phyloP scores from a whole-genome alignment of 1,139 yeast genomes.

The Blastobotrys indianensis region DNA sequence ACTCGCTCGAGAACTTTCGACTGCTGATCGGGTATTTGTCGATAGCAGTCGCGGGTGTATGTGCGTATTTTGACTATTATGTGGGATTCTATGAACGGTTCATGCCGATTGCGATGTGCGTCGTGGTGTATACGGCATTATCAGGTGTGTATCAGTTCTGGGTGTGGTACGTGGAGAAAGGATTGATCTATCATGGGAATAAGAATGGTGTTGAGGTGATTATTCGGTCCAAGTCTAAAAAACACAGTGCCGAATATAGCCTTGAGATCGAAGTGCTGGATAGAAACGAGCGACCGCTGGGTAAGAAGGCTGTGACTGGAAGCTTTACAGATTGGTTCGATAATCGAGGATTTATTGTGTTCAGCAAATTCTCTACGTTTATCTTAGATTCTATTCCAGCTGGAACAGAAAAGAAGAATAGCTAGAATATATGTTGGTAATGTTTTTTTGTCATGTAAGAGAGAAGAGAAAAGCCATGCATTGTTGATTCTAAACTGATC shows the following conservation, averaged over 20 bases:
- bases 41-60: constrained; percentile 58
- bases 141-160: constrained; percentile 47
- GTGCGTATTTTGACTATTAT: constrained; percentile 64
- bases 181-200: constrained; percentile 58
- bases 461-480: too few relatives aligned
- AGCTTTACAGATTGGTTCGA: constrained; percentile 27
- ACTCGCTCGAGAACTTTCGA: constrained; percentile 52
- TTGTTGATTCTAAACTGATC: not conserved
- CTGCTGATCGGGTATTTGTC: constrained; percentile 64
- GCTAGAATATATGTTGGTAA: not conserved
- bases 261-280: constrained; percentile 33
- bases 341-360: constrained; percentile 26
- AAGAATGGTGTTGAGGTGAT: constrained; percentile 25
- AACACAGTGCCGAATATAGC: constrained; percentile 43
- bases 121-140: constrained; percentile 46
- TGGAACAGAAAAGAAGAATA: constrained; percentile 8
- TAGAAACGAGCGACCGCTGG: constrained; percentile 21
- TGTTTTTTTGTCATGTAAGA: not conserved
- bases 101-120: constrained; percentile 40
- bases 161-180: constrained; percentile 45
- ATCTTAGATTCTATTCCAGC: constrained; percentile 12
- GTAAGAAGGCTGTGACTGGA: constrained; percentile 8
- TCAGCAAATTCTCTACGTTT: constrained; percentile 20
- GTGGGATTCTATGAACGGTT: constrained; percentile 41
- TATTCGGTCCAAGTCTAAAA: constrained; percentile 31